A percentile compares a stretch with the other conserved stretches of the same genome.
phyloP scores from a whole-genome alignment of 495 filamentous ascomycete genomes.

The Halenospora varia region DNA sequence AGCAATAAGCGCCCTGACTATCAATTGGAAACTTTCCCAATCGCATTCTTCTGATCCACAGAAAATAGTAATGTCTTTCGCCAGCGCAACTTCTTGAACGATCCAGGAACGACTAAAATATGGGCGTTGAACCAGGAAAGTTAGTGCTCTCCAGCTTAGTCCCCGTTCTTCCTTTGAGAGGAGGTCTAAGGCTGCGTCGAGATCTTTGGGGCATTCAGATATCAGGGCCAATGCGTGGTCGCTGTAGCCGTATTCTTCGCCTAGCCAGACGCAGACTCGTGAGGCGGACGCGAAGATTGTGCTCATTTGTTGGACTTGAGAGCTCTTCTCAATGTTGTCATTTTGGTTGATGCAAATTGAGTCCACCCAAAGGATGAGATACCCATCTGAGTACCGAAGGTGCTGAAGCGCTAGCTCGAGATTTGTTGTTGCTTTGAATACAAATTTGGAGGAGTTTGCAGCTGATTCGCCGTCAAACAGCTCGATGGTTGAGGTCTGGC shows the following conservation, averaged over 20 bases:
- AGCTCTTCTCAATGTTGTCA: constrained; percentile 26
- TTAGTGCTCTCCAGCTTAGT: background rate
- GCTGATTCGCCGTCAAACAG: background rate
- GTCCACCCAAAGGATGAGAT: constrained; percentile 32
- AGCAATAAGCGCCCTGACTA: background rate
- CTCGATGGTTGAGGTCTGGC: background rate
- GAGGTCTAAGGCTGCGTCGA: background rate
- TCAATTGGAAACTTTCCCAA: background rate
- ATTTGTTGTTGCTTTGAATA: background rate
- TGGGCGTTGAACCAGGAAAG: background rate
- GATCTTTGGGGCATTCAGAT: background rate
- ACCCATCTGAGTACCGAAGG: no score
- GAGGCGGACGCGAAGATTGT: constrained; percentile 30
- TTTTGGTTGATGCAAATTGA: constrained; percentile 37
- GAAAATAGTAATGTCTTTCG: background rate
- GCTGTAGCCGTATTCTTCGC: background rate
- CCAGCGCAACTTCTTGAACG: background rate
- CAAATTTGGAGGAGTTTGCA: background rate
- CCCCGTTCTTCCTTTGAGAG: background rate
- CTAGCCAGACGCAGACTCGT: background rate
- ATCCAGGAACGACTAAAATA: background rate
- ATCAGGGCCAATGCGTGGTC: background rate
- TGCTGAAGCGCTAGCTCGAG: no score
- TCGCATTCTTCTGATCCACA: background rate
- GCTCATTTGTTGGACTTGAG: constrained; percentile 32